Percentiles rank a stretch among this genome's conserved stretches.
These are phyloP conservation scores for Chiua virens DNA, from an alignment of 768 basidiomycete species.

Conservation along the genomic window DNA sequence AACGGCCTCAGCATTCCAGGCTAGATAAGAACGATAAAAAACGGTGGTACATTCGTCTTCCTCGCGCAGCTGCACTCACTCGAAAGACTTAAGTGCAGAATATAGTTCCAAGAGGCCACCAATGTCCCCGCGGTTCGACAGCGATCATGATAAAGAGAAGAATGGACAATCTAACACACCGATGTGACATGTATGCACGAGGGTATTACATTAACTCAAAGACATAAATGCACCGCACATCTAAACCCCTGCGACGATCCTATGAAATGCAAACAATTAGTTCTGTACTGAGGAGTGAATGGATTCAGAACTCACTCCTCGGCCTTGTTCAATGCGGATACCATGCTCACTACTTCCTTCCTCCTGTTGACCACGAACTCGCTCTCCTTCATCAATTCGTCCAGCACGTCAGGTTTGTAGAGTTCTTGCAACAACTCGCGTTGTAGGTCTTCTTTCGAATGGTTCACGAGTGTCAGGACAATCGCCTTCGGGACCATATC, in stretches of 20 bases:
- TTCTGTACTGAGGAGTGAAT: slow-evolving; percentile 1
- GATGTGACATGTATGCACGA: slow-evolving; percentile 22
- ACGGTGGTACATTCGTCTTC: too few relatives aligned
- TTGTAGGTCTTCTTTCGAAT: slow-evolving; percentile 94
- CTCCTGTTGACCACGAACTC: slow-evolving; percentile 86
- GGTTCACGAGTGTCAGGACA: slow-evolving; percentile 85
- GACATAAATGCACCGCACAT: slow-evolving; percentile 6
- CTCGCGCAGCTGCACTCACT: too few relatives aligned
- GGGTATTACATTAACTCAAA: slow-evolving; percentile 32
- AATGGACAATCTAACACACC: slow-evolving; percentile 20
- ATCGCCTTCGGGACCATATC: slow-evolving; percentile 99
- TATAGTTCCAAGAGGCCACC: background rate
- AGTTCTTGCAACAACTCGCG: slow-evolving; percentile 92
- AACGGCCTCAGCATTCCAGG: too few relatives aligned
- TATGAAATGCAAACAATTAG: slow-evolving; percentile 23
- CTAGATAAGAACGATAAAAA: too few relatives aligned
- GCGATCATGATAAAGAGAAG: slow-evolving; percentile 1
- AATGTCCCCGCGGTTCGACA: background rate
- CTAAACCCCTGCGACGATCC: slow-evolving; percentile 67
- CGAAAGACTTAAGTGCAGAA: background rate
- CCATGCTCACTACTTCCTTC: slow-evolving; percentile 94
- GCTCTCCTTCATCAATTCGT: slow-evolving; percentile 93
- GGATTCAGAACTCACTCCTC: slow-evolving; percentile 81
- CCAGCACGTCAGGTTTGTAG: slow-evolving; percentile 95
- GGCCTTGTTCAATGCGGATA: slow-evolving; percentile 92